Evolutionary conservation across 148 eudicot genomes (phyloP).

Genomic region (Spergularia marina): DNA sequence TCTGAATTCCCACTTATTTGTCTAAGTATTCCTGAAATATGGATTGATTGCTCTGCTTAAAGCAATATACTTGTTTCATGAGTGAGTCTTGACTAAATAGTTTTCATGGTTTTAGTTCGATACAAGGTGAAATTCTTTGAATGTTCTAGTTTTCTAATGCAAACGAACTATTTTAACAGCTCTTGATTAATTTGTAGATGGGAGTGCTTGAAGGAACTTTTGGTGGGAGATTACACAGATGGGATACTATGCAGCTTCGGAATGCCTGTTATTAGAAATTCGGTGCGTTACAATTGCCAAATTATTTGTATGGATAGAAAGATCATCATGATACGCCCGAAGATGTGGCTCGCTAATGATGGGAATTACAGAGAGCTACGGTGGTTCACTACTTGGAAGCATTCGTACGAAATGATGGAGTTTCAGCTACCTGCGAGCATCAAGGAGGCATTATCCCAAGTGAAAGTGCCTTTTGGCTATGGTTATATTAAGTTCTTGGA

Average conservation of each 20-base stretch:
- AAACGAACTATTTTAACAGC: neutral
- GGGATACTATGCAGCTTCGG: slow-evolving; percentile 90
- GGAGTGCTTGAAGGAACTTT: slow-evolving; percentile 83
- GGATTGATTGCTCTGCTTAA: neutral
- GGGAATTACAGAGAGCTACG: slow-evolving; percentile 94
- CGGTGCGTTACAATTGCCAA: slow-evolving; percentile 94
- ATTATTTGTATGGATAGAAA: slow-evolving; percentile 78
- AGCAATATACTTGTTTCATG: neutral
- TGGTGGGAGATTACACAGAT: slow-evolving; percentile 84
- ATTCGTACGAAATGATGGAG: slow-evolving; percentile 55
- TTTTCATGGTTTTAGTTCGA: no score
- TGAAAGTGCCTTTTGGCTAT: slow-evolving; percentile 76
- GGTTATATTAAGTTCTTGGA: slow-evolving; percentile 79
- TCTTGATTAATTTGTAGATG: slow-evolving; percentile 51
- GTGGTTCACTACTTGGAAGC: slow-evolving; percentile 96
- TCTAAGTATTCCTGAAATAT: no score
- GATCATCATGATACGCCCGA: slow-evolving; percentile 90
- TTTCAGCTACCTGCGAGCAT: slow-evolving; percentile 72
- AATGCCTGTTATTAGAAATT: slow-evolving; percentile 79
- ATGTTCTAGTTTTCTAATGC: no score
- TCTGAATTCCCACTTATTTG: no score
- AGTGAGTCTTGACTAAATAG: neutral
- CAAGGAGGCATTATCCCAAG: slow-evolving; percentile 60
- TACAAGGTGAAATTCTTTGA: no score
- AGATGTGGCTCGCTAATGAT: slow-evolving; percentile 95